These are phyloP conservation scores for Chlamydomonas eustigma DNA, from an alignment of 139 green algal genomes.

Conservation along the genomic window DNA sequence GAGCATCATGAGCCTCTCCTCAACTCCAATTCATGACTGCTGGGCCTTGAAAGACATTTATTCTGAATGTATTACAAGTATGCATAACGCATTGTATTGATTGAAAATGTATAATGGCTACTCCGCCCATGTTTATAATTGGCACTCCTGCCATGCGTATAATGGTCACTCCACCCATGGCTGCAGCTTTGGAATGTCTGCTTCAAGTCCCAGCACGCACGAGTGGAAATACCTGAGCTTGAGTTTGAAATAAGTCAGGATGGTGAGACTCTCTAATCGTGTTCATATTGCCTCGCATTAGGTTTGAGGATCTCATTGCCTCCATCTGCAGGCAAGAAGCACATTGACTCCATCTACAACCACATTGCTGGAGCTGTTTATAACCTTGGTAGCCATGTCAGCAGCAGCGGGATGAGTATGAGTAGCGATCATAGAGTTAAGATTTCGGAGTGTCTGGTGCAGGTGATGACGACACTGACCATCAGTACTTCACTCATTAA, in stretches of 20 bases:
- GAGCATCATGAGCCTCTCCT: not conserved
- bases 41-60: not conserved
- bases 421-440: constrained; percentile 16
- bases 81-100: no score
- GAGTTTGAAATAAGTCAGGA: constrained; percentile 61
- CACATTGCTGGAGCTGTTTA: constrained; percentile 51
- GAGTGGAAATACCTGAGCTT: constrained; percentile 60
- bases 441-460: constrained; percentile 49
- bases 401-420: not conserved
- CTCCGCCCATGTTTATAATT: constrained; percentile 17
- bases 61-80: not conserved
- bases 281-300: not conserved
- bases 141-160: not conserved
- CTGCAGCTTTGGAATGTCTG: constrained; percentile 47
- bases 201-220: constrained; percentile 41
- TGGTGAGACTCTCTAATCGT: not conserved
- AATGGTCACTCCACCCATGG: not conserved
- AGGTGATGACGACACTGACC: not conserved
- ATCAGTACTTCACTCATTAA: not conserved
- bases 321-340: constrained; percentile 41
- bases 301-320: not conserved
- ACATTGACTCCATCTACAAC: constrained; percentile 70
- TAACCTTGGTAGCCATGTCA: constrained; percentile 45
- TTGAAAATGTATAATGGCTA: not conserved
- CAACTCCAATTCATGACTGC: not conserved